Percentiles rank a stretch among this genome's conserved stretches.
These are phyloP conservation scores for Clavispora fructus DNA, from an alignment of 805 yeast genomes.

Conservation along the genomic window DNA sequence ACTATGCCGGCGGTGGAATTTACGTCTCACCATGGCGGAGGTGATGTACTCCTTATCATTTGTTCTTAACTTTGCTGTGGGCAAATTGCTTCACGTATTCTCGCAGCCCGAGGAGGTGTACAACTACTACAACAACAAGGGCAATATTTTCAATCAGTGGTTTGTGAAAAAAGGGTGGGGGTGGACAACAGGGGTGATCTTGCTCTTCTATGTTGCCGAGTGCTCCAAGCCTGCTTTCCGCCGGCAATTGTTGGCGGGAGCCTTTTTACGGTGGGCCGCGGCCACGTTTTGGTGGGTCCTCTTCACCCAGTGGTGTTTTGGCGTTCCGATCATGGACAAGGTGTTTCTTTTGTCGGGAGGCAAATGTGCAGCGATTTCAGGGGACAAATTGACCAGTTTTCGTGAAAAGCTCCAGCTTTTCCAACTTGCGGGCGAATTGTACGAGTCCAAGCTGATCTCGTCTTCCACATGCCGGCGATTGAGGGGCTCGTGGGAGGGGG, in stretches of 20 bases:
- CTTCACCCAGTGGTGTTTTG: conserved; percentile 85
- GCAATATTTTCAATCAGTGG: conserved; percentile 60
- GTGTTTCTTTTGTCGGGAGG: conserved; percentile 84
- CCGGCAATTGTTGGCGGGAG: conserved; percentile 5
- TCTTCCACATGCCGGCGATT: conserved; percentile 32
- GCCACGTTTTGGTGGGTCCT: conserved; percentile 79
- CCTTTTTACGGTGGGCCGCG: conserved; percentile 40
- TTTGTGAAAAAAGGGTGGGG: conserved; percentile 92
- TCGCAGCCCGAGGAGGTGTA: conserved; percentile 43
- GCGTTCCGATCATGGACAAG: conserved; percentile 84
- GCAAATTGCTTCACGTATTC: conserved; percentile 43
- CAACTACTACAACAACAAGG: conserved; percentile 54
- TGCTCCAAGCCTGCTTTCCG: not conserved
- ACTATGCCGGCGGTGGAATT: not conserved
- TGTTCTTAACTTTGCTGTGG: conserved; percentile 40
- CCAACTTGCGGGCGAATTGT: conserved; percentile 3
- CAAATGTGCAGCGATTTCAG: conserved; percentile 41
- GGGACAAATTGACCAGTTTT: not conserved
- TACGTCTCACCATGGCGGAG: conserved; percentile 18
- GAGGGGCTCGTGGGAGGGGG: conserved; percentile 72
- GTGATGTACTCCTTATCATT: conserved; percentile 28
- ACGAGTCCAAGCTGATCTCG: conserved; percentile 19
- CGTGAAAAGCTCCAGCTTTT: not conserved
- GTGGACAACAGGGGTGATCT: conserved; percentile 57
- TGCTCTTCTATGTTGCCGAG: conserved; percentile 21